Evolutionary conservation across 345 rosid genomes (phyloP).

Genomic region (Gossypium raimondii): DNA sequence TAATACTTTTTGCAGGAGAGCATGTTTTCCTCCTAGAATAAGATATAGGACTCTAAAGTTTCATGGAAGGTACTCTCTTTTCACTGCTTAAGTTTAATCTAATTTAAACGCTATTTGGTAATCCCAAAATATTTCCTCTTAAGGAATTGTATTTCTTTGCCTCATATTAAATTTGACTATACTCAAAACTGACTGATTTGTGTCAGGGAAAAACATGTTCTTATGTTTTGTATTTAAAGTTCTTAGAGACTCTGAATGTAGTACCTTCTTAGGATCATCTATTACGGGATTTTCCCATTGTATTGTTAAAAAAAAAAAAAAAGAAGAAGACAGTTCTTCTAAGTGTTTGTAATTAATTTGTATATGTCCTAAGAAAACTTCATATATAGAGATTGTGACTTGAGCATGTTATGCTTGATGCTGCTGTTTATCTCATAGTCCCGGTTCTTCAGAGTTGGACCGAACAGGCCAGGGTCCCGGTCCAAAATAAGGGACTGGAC

Average conservation of each 20-base stretch:
- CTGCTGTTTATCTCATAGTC: not conserved
- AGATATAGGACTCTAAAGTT: conserved; percentile 11
- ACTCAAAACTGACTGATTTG: not conserved
- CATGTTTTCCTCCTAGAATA: conserved; percentile 30
- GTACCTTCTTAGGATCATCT: not conserved
- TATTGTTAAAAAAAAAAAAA: not conserved
- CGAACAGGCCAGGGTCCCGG: too few species aligned
- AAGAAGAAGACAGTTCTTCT: not conserved
- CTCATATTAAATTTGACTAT: not conserved
- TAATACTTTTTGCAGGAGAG: conserved; percentile 23
- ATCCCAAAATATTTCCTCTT: not conserved
- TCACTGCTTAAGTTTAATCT: not conserved
- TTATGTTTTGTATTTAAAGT: not conserved
- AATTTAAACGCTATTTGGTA: not conserved
- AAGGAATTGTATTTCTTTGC: not conserved
- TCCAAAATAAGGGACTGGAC: too few species aligned
- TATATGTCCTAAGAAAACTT: not conserved
- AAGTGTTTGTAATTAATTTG: not conserved
- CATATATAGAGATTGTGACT: not conserved
- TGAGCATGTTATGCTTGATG: not conserved
- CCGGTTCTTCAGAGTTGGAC: too few species aligned
- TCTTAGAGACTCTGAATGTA: not conserved
- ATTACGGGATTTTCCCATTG: not conserved
- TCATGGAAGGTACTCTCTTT: conserved; percentile 22
- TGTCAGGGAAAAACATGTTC: not conserved